Conservation (phyloP, 2,329 filamentous ascomycete species). For the Paracamarosporium sp. region DNA sequence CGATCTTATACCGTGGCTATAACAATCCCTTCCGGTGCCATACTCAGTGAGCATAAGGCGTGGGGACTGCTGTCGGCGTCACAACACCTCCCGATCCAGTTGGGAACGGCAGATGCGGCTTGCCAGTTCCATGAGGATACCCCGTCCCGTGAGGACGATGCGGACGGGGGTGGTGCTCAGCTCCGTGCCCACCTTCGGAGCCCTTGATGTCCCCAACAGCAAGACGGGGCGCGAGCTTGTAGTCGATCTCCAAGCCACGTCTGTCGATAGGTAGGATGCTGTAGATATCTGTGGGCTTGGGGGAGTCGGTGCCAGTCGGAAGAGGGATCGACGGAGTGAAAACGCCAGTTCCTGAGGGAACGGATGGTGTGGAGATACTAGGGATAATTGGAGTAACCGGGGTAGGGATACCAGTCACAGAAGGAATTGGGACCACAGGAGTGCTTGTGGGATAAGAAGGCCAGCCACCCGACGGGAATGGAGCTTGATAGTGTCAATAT, state of each 20-base stretch:
- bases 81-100: neutral
- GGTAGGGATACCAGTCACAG: neutral
- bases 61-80: neutral
- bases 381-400: neutral
- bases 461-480: neutral
- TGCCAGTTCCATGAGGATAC: neutral
- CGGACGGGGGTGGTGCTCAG: neutral
- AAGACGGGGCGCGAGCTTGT: constrained; percentile 11
- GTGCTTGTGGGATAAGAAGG: neutral
- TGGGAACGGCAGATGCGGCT: neutral
- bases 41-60: neutral
- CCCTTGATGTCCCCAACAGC: no score
- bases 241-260: constrained; percentile 11
- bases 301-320: neutral
- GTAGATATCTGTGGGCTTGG: neutral
- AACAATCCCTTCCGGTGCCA: neutral
- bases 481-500: constrained; percentile 16
- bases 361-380: neutral
- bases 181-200: neutral
- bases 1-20: neutral
- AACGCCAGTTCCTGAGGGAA: neutral
- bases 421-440: neutral
- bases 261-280: neutral
- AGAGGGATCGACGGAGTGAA: neutral
- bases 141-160: neutral